Evolutionary conservation across 495 filamentous ascomycete species (phyloP), one percentile per base, ranked within the genome.

Genomic region (Annulohypoxylon stygium): DNA sequence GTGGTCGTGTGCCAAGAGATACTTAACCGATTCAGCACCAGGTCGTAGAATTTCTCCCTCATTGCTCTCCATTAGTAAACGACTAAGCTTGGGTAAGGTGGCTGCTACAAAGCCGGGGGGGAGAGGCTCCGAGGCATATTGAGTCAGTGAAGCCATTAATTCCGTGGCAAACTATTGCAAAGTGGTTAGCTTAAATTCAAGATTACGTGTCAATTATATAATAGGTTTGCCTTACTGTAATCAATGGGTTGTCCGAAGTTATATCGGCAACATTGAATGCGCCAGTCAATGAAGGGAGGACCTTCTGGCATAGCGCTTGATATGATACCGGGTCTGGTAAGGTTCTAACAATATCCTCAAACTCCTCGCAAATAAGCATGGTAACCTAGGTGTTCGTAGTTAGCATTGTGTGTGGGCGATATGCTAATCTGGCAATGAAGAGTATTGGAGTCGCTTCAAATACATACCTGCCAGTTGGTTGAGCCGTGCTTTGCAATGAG

Each of bases 31-130:
- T 75, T 93, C 88, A 0, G 93, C 94, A n/a, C 91, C 93, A 0
- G 94, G 92, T 60, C 94, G 90, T 65, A 98, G 88, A 36, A 99
- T 84, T 55, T 97, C 95, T 25, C 89, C 90, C 58, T 97, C 95
- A n/a, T 85, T 84, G 1, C 91, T 92, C 47, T 86, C 88, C 75
- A 97, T 90, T 20, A 99, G 84, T 10, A 98, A 83, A 23, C 91
- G 88, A 75, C 89, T 93, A 25, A 98, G 83, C 79, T 97, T 97
- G 47, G 97, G 96, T 80, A 98, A 88, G 2, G 92, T 89, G 2
- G 91, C 88, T 11, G 90, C 90, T 57, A 99, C 90, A 65, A 97
- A 97, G 34, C 93, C 94, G 30, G 89, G 82, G 8, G 97, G 96
- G 18, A 99, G 86, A 20, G 96, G 96, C 70, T 93, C 89, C 0